These are phyloP conservation scores for Aspergillus nanangensis DNA, from an alignment of 495 filamentous ascomycete species.

Conservation along the genomic window DNA sequence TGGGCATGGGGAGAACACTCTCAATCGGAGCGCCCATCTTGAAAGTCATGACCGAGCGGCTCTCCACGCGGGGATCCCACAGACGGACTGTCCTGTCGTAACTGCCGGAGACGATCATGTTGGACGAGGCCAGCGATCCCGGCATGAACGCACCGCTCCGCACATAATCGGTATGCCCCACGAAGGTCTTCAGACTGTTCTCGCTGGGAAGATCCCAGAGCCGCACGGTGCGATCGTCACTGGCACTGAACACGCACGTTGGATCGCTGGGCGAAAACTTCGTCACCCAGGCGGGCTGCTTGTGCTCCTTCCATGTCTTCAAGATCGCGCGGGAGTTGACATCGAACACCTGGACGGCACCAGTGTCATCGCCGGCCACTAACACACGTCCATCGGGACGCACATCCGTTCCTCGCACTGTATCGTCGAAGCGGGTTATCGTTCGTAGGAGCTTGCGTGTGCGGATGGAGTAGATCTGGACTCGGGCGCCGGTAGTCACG, in stretches of 20 bases:
- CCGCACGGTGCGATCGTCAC: slow-evolving; percentile 87
- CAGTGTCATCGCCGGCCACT: slow-evolving; percentile 85
- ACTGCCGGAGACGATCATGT: slow-evolving; percentile 76
- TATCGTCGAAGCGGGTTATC: slow-evolving; percentile 86
- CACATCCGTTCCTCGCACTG: slow-evolving; percentile 80
- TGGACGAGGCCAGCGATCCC: slow-evolving; percentile 59
- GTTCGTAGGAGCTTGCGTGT: slow-evolving; percentile 86
- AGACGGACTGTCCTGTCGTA: slow-evolving; percentile 92
- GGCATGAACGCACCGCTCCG: slow-evolving; percentile 83
- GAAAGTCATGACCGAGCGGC: slow-evolving; percentile 76
- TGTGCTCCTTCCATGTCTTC: slow-evolving; percentile 94
- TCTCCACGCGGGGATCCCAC: slow-evolving; percentile 81
- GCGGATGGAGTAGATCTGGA: slow-evolving; percentile 88
- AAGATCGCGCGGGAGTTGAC: slow-evolving; percentile 82
- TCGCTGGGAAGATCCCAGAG: slow-evolving; percentile 90
- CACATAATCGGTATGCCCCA: slow-evolving; percentile 93
- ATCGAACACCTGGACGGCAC: slow-evolving; percentile 92
- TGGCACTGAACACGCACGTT: slow-evolving; percentile 76
- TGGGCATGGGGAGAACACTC: slow-evolving; percentile 75
- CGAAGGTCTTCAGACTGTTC: slow-evolving; percentile 66
- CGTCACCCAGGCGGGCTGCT: slow-evolving; percentile 89
- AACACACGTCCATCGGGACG: slow-evolving; percentile 83
- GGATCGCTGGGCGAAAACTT: slow-evolving; percentile 84
- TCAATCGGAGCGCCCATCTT: slow-evolving; percentile 88
- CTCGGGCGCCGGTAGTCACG: slow-evolving; percentile 82